Base-by-base conservation (phyloP, 2,329 filamentous ascomycete genomes). In the Hymenoscyphus scutula region DNA sequence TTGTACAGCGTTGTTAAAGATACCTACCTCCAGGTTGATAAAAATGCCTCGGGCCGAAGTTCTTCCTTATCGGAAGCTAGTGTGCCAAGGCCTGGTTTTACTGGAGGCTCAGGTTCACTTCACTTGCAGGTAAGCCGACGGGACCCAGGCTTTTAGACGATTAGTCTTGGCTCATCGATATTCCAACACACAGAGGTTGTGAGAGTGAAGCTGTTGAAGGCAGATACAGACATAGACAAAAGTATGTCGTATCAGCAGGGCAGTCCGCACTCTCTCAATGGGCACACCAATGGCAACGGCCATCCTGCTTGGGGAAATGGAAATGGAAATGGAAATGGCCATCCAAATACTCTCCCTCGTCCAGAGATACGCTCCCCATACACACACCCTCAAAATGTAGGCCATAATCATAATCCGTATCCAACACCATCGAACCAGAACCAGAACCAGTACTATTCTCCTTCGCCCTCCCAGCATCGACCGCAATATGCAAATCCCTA, bases 241-340 rank as follows among this genome's bases (percentile, higher is more conserved):
- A 60, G 27, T 30, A 72, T 72, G 70, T 69, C 70, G 48, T 72
- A 71, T 64, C 65, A 68, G 64, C n/a, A n/a, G n/a, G 71, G 71
- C 56, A 67, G 66, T 41, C 67, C 64, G 23, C 41, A 48, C n/a
- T 19, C 38, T 41, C 58, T 60, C 68, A 65, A 63, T 55, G 63
- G 15, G 66, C 70, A 64, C 64, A 64, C 62, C 7, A 63, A 71
- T 29, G 51, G 41, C n/a, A 48, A 48, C 23, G 41, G 57, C 58
- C 64, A 64, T 27, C 65, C 68, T 7, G n/a, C 69, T 59, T 70
- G 69, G 69, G 65, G 65, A 13, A 64, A 70, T 29, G 51, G 56
- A n/a, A n/a, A n/a, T n/a, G n/a, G n/a, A n/a, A n/a, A n/a, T n/a
- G n/a, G n/a, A n/a, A n/a, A n/a, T n/a, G n/a, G n/a, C 57, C 65